Evolutionary conservation across 495 filamentous ascomycete species (phyloP).

Genomic region (Bryoglossum gracile): DNA sequence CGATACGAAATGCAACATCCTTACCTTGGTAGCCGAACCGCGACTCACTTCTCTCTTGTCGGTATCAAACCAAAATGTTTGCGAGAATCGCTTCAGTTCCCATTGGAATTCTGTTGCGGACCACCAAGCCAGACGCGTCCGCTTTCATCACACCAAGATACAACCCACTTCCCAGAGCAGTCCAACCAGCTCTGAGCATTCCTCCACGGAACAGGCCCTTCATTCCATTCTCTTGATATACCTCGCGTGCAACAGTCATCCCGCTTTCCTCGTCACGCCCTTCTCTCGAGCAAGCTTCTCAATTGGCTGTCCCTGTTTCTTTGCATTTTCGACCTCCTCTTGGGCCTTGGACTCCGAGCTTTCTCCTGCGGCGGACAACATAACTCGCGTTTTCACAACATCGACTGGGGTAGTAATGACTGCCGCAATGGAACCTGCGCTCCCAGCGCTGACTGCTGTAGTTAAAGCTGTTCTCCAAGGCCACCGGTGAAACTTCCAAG

Average conservation of each 20-base stretch:
- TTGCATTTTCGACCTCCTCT: slow-evolving; percentile 20
- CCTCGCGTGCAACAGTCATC: slow-evolving; percentile 51
- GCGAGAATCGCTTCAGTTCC: too few species aligned
- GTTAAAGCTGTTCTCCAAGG: slow-evolving; percentile 56
- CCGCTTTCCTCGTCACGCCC: slow-evolving; percentile 32
- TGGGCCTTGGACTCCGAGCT: slow-evolving; percentile 21
- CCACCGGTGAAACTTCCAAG: slow-evolving; percentile 13
- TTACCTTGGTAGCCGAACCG: too few species aligned
- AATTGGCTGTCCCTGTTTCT: slow-evolving; percentile 16
- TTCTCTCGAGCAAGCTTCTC: slow-evolving; percentile 25
- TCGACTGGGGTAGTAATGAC: slow-evolving; percentile 74
- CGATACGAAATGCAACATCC: too few species aligned
- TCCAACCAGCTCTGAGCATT: slow-evolving; percentile 68
- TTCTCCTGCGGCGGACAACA: slow-evolving; percentile 43
- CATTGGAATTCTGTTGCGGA: slow-evolving; percentile 1
- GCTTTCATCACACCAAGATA: slow-evolving; percentile 80
- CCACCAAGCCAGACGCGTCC: slow-evolving; percentile 59
- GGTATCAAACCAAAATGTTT: too few species aligned
- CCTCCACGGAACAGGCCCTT: slow-evolving; percentile 75
- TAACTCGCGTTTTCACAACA: slow-evolving; percentile 78
- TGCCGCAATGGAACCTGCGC: slow-evolving; percentile 62
- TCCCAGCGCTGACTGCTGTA: slow-evolving; percentile 61
- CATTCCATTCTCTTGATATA: slow-evolving; percentile 56
- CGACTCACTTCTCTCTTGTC: too few species aligned
- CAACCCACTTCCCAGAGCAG: slow-evolving; percentile 68